These are phyloP conservation scores for Exobasidium rhododendri DNA, from an alignment of 1,284 basidiomycete genomes.

Conservation along the genomic window DNA sequence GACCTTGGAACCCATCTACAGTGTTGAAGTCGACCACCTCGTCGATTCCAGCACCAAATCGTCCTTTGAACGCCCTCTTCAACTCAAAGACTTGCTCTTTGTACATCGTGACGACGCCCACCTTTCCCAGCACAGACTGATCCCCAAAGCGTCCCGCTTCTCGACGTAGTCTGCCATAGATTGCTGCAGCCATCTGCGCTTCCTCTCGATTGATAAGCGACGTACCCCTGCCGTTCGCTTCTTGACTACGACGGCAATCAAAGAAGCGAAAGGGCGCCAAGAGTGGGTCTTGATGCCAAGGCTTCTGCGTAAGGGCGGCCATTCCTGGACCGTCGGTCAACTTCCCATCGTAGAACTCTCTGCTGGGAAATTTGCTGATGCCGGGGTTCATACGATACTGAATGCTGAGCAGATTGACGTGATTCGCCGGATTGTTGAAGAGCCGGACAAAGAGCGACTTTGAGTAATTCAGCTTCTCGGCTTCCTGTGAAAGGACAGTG, in stretches of 20 bases:
- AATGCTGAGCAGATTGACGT: slow-evolving; percentile 88
- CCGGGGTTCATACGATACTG: slow-evolving; percentile 99
- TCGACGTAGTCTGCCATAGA: slow-evolving; percentile 71
- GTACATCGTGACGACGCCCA: slow-evolving; percentile 95
- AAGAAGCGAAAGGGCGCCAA: slow-evolving; percentile 89
- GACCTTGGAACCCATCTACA: slow-evolving; percentile 58
- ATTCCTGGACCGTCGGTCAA: slow-evolving; percentile 86
- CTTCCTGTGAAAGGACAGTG: slow-evolving; percentile 87
- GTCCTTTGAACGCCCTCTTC: slow-evolving; percentile 66
- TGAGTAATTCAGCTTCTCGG: slow-evolving; percentile 75
- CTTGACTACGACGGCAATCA: slow-evolving; percentile 58
- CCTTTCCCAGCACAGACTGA: slow-evolving; percentile 64
- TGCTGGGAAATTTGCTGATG: slow-evolving; percentile 85
- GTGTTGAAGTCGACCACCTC: slow-evolving; percentile 86
- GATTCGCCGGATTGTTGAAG: slow-evolving; percentile 71
- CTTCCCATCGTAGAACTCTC: slow-evolving; percentile 78
- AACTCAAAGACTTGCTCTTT: slow-evolving; percentile 82
- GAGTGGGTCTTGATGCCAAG: slow-evolving; percentile 77
- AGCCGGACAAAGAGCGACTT: slow-evolving; percentile 90
- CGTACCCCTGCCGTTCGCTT: slow-evolving; percentile 58
- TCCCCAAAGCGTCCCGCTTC: slow-evolving; percentile 61
- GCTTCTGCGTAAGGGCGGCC: slow-evolving; percentile 73
- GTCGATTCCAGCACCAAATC: slow-evolving; percentile 72
- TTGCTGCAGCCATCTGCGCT: slow-evolving; percentile 70
- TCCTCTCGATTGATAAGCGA: slow-evolving; percentile 79